Evolutionary conservation across 2,329 filamentous ascomycete genomes (phyloP).

Genomic region (Hypoxylon sp.): DNA sequence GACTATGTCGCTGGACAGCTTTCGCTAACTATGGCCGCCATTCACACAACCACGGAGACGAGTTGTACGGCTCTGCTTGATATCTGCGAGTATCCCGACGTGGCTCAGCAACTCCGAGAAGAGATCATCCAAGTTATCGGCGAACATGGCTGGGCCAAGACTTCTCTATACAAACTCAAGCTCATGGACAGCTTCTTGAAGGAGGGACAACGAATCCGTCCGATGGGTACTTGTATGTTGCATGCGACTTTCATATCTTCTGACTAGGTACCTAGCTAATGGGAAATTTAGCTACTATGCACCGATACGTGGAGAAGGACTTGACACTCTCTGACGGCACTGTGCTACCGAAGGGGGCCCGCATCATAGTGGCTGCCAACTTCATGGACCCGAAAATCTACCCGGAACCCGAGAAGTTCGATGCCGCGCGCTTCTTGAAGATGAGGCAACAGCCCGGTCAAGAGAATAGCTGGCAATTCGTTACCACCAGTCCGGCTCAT

Average conservation of each 20-base stretch:
- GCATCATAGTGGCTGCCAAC: conserved; percentile 52
- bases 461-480: conserved; percentile 57
- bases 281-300: conserved; percentile 50
- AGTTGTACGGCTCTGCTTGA: conserved; percentile 60
- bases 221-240: conserved; percentile 51
- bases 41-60: conserved; percentile 61
- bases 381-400: conserved; percentile 51
- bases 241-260: neutral
- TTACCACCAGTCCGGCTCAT: conserved; percentile 55
- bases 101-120: conserved; percentile 60
- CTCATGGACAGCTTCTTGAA: conserved; percentile 61
- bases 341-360: conserved; percentile 49
- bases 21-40: conserved; percentile 57
- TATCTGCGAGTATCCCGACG: conserved; percentile 61
- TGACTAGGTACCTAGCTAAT: conserved; percentile 4
- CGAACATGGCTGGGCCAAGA: conserved; percentile 55
- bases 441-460: conserved; percentile 52
- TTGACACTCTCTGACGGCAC: conserved; percentile 52
- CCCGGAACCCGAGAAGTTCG: conserved; percentile 52
- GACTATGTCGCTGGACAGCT: conserved; percentile 57
- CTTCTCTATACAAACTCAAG: conserved; percentile 55
- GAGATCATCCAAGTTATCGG: conserved; percentile 59
- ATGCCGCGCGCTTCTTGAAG: conserved; percentile 52
- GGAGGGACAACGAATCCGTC: conserved; percentile 56
- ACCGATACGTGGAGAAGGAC: conserved; percentile 51